These are phyloP conservation scores for Amanita inopinata DNA, from an alignment of 768 basidiomycete genomes.

Conservation along the genomic window DNA sequence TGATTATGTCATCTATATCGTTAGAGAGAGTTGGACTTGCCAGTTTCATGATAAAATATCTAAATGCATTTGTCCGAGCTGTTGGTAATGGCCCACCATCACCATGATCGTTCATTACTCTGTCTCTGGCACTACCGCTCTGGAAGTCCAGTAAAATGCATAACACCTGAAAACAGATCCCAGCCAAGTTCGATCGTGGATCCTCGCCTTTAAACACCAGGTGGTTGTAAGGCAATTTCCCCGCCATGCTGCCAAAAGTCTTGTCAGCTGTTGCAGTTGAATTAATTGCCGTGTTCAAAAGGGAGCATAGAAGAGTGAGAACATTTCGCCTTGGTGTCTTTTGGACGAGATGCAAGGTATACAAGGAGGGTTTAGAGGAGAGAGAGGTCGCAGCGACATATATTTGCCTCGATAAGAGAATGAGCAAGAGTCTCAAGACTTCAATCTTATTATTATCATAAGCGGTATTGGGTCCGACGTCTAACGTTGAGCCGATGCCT, in stretches of 20 bases:
- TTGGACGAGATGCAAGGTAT: constrained; percentile 72
- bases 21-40: constrained; percentile 29
- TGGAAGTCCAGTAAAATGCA: constrained; percentile 75
- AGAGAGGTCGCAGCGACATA: constrained; percentile 67
- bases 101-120: constrained; percentile 24
- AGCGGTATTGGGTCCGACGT: constrained; percentile 50
- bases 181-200: constrained; percentile 58
- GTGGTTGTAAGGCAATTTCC: constrained; percentile 82
- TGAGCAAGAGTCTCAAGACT: constrained; percentile 79
- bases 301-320: constrained; percentile 87
- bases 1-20: constrained; percentile 8
- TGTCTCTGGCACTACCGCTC: constrained; percentile 60
- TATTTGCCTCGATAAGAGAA: constrained; percentile 86
- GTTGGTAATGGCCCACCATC: constrained; percentile 46
- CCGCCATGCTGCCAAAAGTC: constrained; percentile 60
- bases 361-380: constrained; percentile 64
- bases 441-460: constrained; percentile 81
- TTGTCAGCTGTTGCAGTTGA: constrained; percentile 40
- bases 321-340: constrained; percentile 70
- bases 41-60: constrained; percentile 87
- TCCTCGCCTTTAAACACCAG: constrained; percentile 88
- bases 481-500: constrained; percentile 82
- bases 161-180: constrained; percentile 69
- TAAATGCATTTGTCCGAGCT: constrained; percentile 74
- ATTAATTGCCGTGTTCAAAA: constrained; percentile 85